Percentiles rank a stretch among this genome's conserved stretches.
Evolutionary conservation across 768 basidiomycete species (phyloP).

Genomic region (Lactifluus subvellereus): DNA sequence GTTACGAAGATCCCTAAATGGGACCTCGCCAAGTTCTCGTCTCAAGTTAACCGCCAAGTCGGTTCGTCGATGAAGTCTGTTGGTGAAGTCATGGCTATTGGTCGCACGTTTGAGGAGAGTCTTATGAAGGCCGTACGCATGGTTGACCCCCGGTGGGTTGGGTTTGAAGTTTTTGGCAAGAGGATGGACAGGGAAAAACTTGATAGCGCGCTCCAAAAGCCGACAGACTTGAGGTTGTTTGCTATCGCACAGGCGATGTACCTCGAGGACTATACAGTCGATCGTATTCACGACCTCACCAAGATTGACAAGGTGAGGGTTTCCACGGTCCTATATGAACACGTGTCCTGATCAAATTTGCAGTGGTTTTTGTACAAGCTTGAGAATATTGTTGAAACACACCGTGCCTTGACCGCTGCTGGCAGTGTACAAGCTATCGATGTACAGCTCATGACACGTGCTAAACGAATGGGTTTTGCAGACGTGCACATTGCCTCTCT

Average conservation of each 20-base stretch:
- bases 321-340: not conserved
- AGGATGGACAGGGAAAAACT: constrained; percentile 60
- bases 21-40: constrained; percentile 96
- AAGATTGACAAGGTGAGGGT: constrained; percentile 88
- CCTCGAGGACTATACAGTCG: constrained; percentile 85
- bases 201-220: constrained; percentile 68
- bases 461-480: constrained; percentile 94
- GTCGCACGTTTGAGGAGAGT: constrained; percentile 97
- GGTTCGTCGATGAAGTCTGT: constrained; percentile 99
- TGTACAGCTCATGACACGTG: constrained; percentile 72
- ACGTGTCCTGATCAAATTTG: not conserved
- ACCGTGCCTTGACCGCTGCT: constrained; percentile 63
- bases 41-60: constrained; percentile 88
- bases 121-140: constrained; percentile 98
- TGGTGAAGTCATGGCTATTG: constrained; percentile 99
- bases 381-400: constrained; percentile 94
- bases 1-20: constrained; percentile 99
- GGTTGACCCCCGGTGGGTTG: constrained; percentile 94
- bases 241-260: constrained; percentile 98
- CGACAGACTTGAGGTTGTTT: constrained; percentile 95
- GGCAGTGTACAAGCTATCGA: constrained; percentile 65
- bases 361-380: constrained; percentile 99
- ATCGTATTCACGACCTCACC: constrained; percentile 85
- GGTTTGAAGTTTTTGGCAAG: constrained; percentile 92
- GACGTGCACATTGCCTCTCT: constrained; percentile 89